phyloP scores from a whole-genome alignment of 148 eudicot genomes.

The Cornus kousa region DNA sequence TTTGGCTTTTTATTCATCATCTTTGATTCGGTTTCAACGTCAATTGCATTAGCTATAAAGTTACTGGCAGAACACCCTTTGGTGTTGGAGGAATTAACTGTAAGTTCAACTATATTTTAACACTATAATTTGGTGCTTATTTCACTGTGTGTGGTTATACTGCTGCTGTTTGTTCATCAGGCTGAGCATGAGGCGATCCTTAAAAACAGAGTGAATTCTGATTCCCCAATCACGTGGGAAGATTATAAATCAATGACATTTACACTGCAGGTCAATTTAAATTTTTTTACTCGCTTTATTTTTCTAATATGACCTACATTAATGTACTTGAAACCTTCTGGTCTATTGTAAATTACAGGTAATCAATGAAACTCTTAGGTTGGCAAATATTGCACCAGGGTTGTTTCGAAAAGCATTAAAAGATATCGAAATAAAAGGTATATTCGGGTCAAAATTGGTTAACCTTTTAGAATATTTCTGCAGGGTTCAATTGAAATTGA shows the following conservation, averaged over 20 bases:
- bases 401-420: slow-evolving; percentile 23
- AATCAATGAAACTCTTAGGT: slow-evolving; percentile 29
- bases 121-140: too few species aligned
- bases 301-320: neutral
- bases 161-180: slow-evolving; percentile 20
- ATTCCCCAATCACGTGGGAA: slow-evolving; percentile 45
- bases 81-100: slow-evolving; percentile 29
- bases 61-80: slow-evolving; percentile 26
- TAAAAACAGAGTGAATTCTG: slow-evolving; percentile 32
- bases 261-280: slow-evolving; percentile 40
- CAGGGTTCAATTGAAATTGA: neutral
- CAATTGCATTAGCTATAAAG: slow-evolving; percentile 29
- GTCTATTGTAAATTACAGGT: slow-evolving; percentile 12
- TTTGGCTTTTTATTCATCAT: slow-evolving; percentile 25
- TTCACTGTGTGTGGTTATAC: too few species aligned
- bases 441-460: too few species aligned
- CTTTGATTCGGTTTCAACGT: slow-evolving; percentile 24
- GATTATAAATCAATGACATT: slow-evolving; percentile 69
- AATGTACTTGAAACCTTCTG: neutral
- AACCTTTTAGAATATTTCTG: too few species aligned
- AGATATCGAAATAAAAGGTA: slow-evolving; percentile 29
- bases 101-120: slow-evolving; percentile 1
- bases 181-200: slow-evolving; percentile 59
- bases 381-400: slow-evolving; percentile 28
- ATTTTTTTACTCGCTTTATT: neutral